phyloP scores from a whole-genome alignment of 2,329 filamentous ascomycete species.

The Colletotrichum musicola region DNA sequence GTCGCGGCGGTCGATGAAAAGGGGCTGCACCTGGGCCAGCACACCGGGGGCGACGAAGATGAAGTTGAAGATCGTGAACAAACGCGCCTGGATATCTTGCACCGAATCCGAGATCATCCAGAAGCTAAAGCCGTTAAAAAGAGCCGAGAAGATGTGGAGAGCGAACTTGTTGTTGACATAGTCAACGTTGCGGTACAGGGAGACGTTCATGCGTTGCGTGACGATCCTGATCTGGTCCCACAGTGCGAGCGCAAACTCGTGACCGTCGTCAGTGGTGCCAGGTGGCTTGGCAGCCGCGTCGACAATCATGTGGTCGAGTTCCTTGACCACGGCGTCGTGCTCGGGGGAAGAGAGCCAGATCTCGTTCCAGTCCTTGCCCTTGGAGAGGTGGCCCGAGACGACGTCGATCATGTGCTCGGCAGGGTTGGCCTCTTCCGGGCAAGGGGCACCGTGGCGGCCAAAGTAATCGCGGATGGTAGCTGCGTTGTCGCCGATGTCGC shows the following conservation, averaged over 20 bases:
- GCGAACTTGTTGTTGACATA: conserved; percentile 75
- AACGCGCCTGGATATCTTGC: conserved; percentile 62
- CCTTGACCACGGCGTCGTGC: conserved; percentile 65
- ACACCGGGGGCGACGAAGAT: conserved; percentile 72
- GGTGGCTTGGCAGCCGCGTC: conserved; percentile 63
- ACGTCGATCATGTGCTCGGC: conserved; percentile 82
- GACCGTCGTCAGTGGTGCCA: conserved; percentile 61
- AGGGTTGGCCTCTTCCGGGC: conserved; percentile 73
- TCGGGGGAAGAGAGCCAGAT: conserved; percentile 77
- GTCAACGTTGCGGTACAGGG: conserved; percentile 75
- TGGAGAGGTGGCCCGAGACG: conserved; percentile 62
- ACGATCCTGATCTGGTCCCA: conserved; percentile 73
- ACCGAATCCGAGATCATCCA: no score
- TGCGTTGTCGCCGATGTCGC: conserved; percentile 71
- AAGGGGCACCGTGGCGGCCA: conserved; percentile 72
- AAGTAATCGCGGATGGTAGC: conserved; percentile 73
- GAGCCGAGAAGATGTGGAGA: conserved; percentile 65
- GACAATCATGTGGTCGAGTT: conserved; percentile 73
- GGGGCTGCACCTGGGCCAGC: conserved; percentile 69
- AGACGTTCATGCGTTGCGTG: conserved; percentile 70
- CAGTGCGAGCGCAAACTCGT: conserved; percentile 80
- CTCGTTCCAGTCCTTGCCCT: conserved; percentile 72
- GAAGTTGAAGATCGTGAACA: conserved; percentile 74
- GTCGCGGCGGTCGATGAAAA: conserved; percentile 68
- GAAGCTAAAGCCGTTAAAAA: conserved; percentile 73